These are phyloP conservation scores for Postia placenta DNA, from an alignment of 768 basidiomycete genomes.

Conservation along the genomic window DNA sequence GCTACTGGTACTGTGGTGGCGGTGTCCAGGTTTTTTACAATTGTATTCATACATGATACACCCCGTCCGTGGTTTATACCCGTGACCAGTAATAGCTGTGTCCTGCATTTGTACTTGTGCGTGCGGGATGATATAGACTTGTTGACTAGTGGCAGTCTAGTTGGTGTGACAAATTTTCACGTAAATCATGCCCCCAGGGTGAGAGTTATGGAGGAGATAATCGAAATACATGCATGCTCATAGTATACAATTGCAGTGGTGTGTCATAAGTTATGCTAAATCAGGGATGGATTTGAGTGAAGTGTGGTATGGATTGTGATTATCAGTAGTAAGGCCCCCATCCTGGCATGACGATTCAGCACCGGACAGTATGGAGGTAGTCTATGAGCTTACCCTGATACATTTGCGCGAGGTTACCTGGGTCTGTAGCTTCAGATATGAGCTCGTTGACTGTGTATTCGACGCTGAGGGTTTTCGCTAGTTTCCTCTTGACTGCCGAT, in stretches of 20 bases:
- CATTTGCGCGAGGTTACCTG: constrained; percentile 69
- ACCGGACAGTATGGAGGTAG: background rate
- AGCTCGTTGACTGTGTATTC: constrained; percentile 93
- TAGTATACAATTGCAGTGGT: background rate
- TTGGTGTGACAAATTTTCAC: no score
- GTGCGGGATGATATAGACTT: background rate
- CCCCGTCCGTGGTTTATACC: constrained; percentile 7
- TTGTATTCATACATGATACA: constrained; percentile 7
- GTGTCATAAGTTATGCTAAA: background rate
- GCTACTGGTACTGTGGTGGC: background rate
- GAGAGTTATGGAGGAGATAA: no score
- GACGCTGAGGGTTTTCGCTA: constrained; percentile 81
- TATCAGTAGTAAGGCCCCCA: constrained; percentile 34
- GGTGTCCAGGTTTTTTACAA: background rate
- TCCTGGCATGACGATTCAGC: constrained; percentile 23
- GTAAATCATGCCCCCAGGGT: no score
- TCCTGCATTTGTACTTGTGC: background rate
- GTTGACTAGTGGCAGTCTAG: no score
- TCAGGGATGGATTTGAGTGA: background rate
- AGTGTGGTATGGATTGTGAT: background rate
- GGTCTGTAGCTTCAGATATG: constrained; percentile 81
- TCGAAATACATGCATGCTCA: no score
- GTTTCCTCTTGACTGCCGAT: constrained; percentile 70
- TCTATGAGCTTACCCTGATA: constrained; percentile 49
- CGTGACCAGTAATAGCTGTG: constrained; percentile 6